Evolutionary conservation across 805 yeast genomes (phyloP).

Genomic region (Starmerella stellata): DNA sequence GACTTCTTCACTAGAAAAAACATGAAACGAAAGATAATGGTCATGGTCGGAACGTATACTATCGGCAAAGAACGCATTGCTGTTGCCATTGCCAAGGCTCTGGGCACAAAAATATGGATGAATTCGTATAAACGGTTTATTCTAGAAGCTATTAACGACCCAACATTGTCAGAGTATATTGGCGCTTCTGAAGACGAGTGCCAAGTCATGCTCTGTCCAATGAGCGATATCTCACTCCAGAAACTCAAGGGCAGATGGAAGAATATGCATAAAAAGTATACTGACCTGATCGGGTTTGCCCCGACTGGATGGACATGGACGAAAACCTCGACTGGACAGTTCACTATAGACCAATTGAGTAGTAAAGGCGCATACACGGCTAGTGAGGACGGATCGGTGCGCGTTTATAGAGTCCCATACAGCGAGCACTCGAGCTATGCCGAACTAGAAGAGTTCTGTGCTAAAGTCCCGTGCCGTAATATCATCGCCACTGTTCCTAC

Average conservation of each 20-base stretch:
- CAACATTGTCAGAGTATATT: slow-evolving; percentile 24
- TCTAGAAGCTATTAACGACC: slow-evolving; percentile 30
- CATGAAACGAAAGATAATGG: slow-evolving; percentile 27
- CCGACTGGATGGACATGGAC: slow-evolving; percentile 93
- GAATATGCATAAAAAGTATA: slow-evolving; percentile 31
- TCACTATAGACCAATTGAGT: slow-evolving; percentile 9
- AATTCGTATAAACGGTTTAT: slow-evolving; percentile 32
- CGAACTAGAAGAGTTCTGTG: slow-evolving; percentile 53
- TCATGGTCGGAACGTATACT: slow-evolving; percentile 70
- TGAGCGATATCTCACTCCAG: slow-evolving; percentile 33
- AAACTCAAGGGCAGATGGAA: slow-evolving; percentile 34
- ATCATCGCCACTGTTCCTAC: slow-evolving; percentile 63
- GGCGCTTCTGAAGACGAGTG: slow-evolving; percentile 32
- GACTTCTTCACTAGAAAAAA: slow-evolving; percentile 12
- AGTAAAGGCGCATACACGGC: slow-evolving; percentile 7
- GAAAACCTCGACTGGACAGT: slow-evolving; percentile 16
- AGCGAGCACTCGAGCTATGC: slow-evolving; percentile 85
- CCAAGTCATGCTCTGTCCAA: slow-evolving; percentile 55
- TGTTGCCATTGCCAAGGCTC: slow-evolving; percentile 25
- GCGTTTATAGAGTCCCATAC: slow-evolving; percentile 58
- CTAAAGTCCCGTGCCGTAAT: slow-evolving; percentile 30
- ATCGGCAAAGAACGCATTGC: slow-evolving; percentile 89
- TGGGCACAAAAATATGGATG: slow-evolving; percentile 27
- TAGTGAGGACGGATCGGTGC: slow-evolving; percentile 22
- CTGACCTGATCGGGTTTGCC: slow-evolving; percentile 47